A percentile compares a stretch with the other conserved stretches of the same genome.
These are phyloP conservation scores for Erysiphe pulchra DNA, from an alignment of 2,329 filamentous ascomycete species.

Conservation along the genomic window DNA sequence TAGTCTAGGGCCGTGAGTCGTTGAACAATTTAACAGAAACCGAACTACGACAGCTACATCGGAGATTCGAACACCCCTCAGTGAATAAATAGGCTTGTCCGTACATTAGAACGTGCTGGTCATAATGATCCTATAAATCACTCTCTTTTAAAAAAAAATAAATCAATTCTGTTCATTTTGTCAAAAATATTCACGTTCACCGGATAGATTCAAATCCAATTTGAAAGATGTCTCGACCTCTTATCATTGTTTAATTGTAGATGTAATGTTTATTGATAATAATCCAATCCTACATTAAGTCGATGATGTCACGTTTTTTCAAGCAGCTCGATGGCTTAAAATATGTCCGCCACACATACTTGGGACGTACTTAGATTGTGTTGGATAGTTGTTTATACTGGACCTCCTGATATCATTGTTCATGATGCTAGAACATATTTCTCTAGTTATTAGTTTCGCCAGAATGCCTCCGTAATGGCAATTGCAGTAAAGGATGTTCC, in stretches of 20 bases:
- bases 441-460: too few relatives aligned
- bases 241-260: slow-evolving; percentile 1
- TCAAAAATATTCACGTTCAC: neutral
- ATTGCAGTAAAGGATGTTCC: neutral
- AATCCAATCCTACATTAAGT: slow-evolving; percentile 1
- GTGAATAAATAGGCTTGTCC: neutral
- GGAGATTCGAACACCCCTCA: neutral
- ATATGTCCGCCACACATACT: neutral
- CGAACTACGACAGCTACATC: neutral
- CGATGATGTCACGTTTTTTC: slow-evolving; percentile 1
- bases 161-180: neutral
- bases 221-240: neutral
- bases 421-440: too few relatives aligned
- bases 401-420: too few relatives aligned
- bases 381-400: too few relatives aligned
- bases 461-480: neutral
- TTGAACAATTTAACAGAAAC: neutral
- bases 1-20: neutral
- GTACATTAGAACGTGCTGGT: neutral
- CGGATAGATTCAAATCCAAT: neutral
- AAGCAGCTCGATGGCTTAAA: neutral
- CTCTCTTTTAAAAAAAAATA: neutral
- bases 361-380: too few relatives aligned
- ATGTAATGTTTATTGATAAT: neutral
- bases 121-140: neutral